Percentiles rank a stretch among this genome's conserved stretches.
These are phyloP conservation scores for Hippophae rhamnoides DNA, from an alignment of 306 rosid species.

Conservation along the genomic window DNA sequence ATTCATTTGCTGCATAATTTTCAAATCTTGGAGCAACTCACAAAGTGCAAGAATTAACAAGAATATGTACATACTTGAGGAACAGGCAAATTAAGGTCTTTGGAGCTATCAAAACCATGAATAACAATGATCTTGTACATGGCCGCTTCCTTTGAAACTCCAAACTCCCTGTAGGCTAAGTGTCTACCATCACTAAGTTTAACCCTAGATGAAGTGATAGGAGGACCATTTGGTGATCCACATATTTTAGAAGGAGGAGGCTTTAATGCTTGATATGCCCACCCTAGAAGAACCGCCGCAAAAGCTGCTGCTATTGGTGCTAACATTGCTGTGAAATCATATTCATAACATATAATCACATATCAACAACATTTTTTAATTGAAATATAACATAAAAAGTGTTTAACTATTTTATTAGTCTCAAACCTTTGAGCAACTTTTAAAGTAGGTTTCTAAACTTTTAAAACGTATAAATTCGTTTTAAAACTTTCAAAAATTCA, in stretches of 20 bases:
- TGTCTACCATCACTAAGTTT: slow-evolving; percentile 63
- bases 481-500: too few relatives aligned
- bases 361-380: too few relatives aligned
- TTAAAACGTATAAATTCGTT: too few relatives aligned
- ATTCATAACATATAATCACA: too few relatives aligned
- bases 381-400: too few relatives aligned
- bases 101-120: slow-evolving; percentile 57
- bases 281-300: slow-evolving; percentile 43
- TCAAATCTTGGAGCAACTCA: too few relatives aligned
- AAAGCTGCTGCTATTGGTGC: slow-evolving; percentile 38
- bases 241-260: slow-evolving; percentile 58
- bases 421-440: too few relatives aligned
- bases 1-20: too few relatives aligned
- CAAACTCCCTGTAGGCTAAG: slow-evolving; percentile 66
- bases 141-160: slow-evolving; percentile 61
- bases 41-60: neutral
- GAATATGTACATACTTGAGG: slow-evolving; percentile 39
- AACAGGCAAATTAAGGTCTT: slow-evolving; percentile 36
- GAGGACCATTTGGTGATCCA: slow-evolving; percentile 58
- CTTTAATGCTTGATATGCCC: slow-evolving; percentile 41
- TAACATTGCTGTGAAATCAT: slow-evolving; percentile 39
- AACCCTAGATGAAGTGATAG: slow-evolving; percentile 51
- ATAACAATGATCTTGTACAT: slow-evolving; percentile 48
- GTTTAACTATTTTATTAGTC: too few relatives aligned
- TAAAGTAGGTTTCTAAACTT: too few relatives aligned